Percentiles rank a stretch among this genome's conserved stretches.
phyloP scores from a whole-genome alignment of 495 filamentous ascomycete genomes.

The Penicillium alfredii region DNA sequence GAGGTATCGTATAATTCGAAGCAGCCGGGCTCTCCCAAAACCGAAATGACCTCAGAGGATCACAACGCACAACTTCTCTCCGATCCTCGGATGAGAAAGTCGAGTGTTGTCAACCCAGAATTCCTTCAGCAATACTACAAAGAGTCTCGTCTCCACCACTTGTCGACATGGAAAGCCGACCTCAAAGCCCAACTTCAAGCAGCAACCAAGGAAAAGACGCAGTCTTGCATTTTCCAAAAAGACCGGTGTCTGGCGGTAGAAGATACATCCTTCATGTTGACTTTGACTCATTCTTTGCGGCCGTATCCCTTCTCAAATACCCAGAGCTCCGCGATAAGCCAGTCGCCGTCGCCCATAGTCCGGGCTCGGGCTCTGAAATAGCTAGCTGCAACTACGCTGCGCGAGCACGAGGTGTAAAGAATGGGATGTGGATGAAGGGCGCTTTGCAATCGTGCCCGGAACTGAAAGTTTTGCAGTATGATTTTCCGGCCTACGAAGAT shows the following conservation, averaged over 20 bases:
- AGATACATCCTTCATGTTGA: slow-evolving; percentile 92
- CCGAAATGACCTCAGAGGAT: slow-evolving; percentile 73
- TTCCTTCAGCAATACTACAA: slow-evolving; percentile 92
- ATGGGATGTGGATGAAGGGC: slow-evolving; percentile 98
- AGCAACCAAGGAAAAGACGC: slow-evolving; percentile 61
- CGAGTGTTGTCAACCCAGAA: slow-evolving; percentile 80
- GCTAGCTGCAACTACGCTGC: slow-evolving; percentile 96
- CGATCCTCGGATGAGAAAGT: slow-evolving; percentile 76
- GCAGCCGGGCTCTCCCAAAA: slow-evolving; percentile 17
- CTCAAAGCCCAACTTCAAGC: slow-evolving; percentile 81
- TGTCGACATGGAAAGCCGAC: slow-evolving; percentile 93
- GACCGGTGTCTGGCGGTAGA: slow-evolving; percentile 52
- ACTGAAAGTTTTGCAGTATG: slow-evolving; percentile 81
- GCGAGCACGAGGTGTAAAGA: slow-evolving; percentile 77
- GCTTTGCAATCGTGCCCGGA: slow-evolving; percentile 79
- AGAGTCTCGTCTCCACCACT: slow-evolving; percentile 87
- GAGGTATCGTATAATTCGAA: no score
- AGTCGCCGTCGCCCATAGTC: slow-evolving; percentile 81
- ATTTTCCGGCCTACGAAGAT: slow-evolving; percentile 91
- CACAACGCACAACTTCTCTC: slow-evolving; percentile 78
- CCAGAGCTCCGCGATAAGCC: slow-evolving; percentile 77
- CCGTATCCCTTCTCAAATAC: slow-evolving; percentile 73
- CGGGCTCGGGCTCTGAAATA: slow-evolving; percentile 83
- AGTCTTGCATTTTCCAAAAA: slow-evolving; percentile 45
- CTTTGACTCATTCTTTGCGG: slow-evolving; percentile 96